Base-by-base conservation (phyloP, 495 filamentous ascomycete species). In the Podospora didyma region DNA sequence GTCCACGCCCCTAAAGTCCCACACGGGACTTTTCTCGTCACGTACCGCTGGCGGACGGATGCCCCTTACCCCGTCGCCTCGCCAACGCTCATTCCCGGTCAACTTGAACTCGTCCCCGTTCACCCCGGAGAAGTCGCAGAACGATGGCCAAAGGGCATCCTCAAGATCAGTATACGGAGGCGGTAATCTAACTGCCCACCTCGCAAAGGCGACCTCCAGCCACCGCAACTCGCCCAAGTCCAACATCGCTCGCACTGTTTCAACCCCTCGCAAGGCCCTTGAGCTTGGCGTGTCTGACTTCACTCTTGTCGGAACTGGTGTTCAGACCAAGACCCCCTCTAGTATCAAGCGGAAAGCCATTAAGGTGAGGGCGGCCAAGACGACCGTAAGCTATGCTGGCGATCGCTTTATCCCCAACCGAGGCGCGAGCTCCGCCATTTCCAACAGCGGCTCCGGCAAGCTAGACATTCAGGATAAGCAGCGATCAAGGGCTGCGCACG, bases 351-450 rank as follows among this genome's bases (percentile, higher is more conserved):
- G 87, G 61, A 86, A 87, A 69, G 72, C 76, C 7, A 75, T 83
- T 46, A 82, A 88, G 22, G 69, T 85, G 56, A 85, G 90, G 62
- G 72, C 87, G 6, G 74, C 73, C 70, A 95, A 92, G 82, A 93
- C 90, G 2, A 90, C 91, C 0, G 72, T 94, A 46, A 85, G 84
- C 46, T 89, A 95, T 67, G 85, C 85, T 24, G 92, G 84, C n/a
- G 94, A 98, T 67, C 87, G 94, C 44, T 98, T 97, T 79, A 97
- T 98, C 62, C 94, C 94, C 47, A 97, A 95, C 72, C 85, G 94
- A 7, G 78, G 79, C 17, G 90, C 92, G 47, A 93, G 91, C 75
- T 94, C 96, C 44, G 94, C 89, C 45, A 86, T 96, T 60, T 81
- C 86, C 57, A 89, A 88, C 41, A 84, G 81, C 49, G 90, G 92